phyloP scores from a whole-genome alignment of 192 early-diverging fungal species.

The Mortierella alpina region DNA sequence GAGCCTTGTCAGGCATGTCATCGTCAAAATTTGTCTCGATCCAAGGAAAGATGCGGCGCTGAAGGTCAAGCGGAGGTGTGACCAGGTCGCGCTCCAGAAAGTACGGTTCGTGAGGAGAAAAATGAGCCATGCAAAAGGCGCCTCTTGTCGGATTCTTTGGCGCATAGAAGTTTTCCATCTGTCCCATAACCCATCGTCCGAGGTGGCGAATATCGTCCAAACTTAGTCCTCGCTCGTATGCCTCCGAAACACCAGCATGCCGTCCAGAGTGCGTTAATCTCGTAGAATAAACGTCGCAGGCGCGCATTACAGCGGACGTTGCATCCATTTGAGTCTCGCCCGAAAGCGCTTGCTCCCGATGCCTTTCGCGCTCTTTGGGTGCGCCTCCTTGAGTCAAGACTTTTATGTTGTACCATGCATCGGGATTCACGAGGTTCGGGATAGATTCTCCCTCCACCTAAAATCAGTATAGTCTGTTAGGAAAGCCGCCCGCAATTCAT shows the following conservation, averaged over 20 bases:
- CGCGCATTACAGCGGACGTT: neutral
- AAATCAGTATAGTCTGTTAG: neutral
- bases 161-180: conserved; percentile 10
- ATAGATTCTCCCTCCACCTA: conserved; percentile 26
- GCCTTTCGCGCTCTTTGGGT: neutral
- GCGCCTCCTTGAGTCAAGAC: neutral
- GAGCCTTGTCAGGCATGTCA: conserved; percentile 1
- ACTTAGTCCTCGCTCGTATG: conserved; percentile 1
- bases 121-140: conserved; percentile 29
- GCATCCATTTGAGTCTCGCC: neutral
- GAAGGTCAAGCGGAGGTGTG: conserved; percentile 16
- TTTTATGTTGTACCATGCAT: conserved; percentile 24
- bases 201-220: conserved; percentile 2
- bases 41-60: conserved; percentile 31
- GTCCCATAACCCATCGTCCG: conserved; percentile 4
- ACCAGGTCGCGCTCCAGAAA: conserved; percentile 20
- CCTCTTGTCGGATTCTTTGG: neutral
- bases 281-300: conserved; percentile 1
- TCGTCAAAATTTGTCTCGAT: conserved; percentile 16
- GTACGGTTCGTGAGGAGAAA: conserved; percentile 14
- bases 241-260: conserved; percentile 17
- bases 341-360: neutral
- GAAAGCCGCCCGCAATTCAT: neutral
- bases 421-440: conserved; percentile 17
- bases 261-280: conserved; percentile 16